Base-by-base conservation (phyloP, 805 yeast species). In the Yamadazyma phyllophila region DNA sequence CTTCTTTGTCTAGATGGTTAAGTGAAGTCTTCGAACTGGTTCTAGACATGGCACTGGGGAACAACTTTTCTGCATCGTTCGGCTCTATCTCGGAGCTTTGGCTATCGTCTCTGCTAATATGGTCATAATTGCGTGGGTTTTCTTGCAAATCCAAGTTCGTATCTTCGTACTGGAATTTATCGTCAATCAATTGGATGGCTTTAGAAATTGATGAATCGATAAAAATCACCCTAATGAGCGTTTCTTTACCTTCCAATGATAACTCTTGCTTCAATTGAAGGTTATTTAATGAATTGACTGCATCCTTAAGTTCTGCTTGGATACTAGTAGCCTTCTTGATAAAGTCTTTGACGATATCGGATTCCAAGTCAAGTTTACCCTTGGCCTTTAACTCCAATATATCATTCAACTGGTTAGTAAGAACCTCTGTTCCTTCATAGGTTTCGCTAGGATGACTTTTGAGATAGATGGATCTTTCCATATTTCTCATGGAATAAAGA, bases 401-500 rank as follows among this genome's bases (percentile, higher is more conserved):
- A 3, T 54, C 55, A 49, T 62, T 65, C 30, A 61, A 49, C 47
- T 65, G 67, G 26, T 63, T 58, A 2, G 67, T 58, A 24, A 63
- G 51, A n/a, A 26, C 14, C 16, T 42, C 38, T 17, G 38, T 15
- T 3, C 26, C 16, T 14, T 44, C 57, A 20, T 52, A 46, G 33
- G 59, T 64, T 5, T 26, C 17, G 3, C 17, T 30, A 13, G 15
- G 26, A 31, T 77, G 86, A 67, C 67, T 50, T 35, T 59, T 61
- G 14, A 32, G 45, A 46, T 74, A 73, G 44, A 83, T 65, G 43
- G 76, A 71, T 16, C 67, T 54, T 54, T 85, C 89, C 84, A 90
- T 83, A 62, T 91, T 91, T 55, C 85, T 78, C 83, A 91, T 83
- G 39, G 94, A 78, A 54, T 85, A 82, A 36, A 87, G 74, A 1